Evolutionary conservation across 75 land plant species (phyloP).

Genomic region (Isoetes taiwanensis): DNA sequence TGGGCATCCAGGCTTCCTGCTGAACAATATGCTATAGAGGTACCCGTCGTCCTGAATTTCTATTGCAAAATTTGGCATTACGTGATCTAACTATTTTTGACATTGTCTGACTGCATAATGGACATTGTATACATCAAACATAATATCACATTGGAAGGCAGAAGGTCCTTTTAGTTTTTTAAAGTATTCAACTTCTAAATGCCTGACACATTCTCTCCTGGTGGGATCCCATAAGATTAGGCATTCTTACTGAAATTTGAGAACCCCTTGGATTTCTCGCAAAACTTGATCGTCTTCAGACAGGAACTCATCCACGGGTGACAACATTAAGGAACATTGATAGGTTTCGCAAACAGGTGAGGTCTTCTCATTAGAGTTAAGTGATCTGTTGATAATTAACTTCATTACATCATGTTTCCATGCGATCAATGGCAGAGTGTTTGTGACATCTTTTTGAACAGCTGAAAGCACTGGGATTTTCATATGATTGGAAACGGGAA

Average conservation of each 20-base stretch:
- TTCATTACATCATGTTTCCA: neutral
- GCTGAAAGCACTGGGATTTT: conserved; percentile 92
- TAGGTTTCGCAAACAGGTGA: conserved; percentile 76
- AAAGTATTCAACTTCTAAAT: too few species aligned
- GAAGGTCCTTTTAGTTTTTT: too few species aligned
- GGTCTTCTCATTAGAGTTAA: neutral
- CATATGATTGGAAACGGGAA: conserved; percentile 97
- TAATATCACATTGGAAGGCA: too few species aligned
- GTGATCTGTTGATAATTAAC: neutral
- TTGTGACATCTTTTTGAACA: conserved; percentile 16
- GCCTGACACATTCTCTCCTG: too few species aligned
- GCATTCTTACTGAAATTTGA: too few species aligned
- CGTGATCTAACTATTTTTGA: too few species aligned
- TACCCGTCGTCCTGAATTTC: conserved; percentile 12
- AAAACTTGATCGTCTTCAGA: conserved; percentile 27
- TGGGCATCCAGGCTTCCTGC: conserved; percentile 99
- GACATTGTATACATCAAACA: too few species aligned
- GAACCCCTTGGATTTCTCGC: too few species aligned
- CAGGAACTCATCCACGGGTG: conserved; percentile 85
- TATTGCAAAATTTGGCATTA: too few species aligned
- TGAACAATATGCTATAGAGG: conserved; percentile 96
- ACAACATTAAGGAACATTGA: conserved; percentile 67
- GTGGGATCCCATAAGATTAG: too few species aligned
- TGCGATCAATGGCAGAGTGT: neutral
- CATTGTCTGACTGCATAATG: too few species aligned